Percentiles rank a stretch among this genome's conserved stretches.
These are phyloP conservation scores for Sphagnum contortum DNA, from an alignment of 225 moss, liverwort and hornwort species.

Conservation along the genomic window DNA sequence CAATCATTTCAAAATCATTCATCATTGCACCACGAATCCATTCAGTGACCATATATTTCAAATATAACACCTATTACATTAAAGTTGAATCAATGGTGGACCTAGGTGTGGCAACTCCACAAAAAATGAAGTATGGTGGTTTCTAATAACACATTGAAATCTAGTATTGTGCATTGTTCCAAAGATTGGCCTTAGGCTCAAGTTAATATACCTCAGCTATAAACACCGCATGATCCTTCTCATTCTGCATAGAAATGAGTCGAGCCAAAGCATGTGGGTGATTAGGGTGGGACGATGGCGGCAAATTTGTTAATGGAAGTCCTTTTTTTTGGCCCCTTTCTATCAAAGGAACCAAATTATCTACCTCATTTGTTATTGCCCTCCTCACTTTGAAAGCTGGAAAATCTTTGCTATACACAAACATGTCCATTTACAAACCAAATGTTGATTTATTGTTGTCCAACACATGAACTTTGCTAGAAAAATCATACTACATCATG, in stretches of 20 bases:
- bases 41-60: no score
- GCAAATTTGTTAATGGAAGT: constrained; percentile 34
- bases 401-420: constrained; percentile 16
- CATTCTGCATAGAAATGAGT: constrained; percentile 38
- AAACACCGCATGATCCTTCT: constrained; percentile 22
- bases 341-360: constrained; percentile 41
- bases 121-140: no score
- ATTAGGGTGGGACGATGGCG: constrained; percentile 31
- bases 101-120: no score
- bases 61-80: no score
- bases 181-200: no score
- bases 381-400: constrained; percentile 35
- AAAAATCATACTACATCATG: no score
- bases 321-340: constrained; percentile 29
- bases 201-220: constrained; percentile 26
- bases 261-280: constrained; percentile 39
- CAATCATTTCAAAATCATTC: neutral
- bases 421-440: constrained; percentile 2
- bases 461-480: neutral
- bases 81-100: no score
- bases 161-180: no score
- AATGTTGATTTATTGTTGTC: neutral
- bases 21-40: neutral
- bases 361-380: constrained; percentile 45
- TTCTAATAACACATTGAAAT: no score